Conservation (phyloP, 1,284 basidiomycete genomes). For the Malassezia restricta region DNA sequence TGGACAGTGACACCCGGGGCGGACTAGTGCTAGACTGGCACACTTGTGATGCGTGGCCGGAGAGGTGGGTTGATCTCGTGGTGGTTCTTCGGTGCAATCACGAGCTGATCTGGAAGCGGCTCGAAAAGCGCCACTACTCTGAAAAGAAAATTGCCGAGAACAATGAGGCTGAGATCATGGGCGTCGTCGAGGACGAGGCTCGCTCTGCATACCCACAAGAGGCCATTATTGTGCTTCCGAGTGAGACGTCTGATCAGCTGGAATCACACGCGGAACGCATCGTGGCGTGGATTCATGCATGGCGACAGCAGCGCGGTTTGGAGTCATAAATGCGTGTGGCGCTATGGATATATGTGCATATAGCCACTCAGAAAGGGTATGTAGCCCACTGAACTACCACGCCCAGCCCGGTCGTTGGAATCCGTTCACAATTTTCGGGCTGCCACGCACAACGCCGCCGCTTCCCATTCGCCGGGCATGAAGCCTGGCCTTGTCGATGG, state of each 20-base stretch:
- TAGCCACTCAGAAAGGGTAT: neutral
- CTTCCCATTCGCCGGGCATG: constrained; percentile 66
- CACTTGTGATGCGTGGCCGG: constrained; percentile 84
- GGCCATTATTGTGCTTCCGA: constrained; percentile 73
- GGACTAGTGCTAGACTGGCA: constrained; percentile 95
- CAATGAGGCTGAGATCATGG: constrained; percentile 97
- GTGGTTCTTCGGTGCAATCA: constrained; percentile 86
- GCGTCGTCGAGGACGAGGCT: constrained; percentile 78
- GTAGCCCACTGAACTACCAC: constrained; percentile 19
- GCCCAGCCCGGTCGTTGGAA: constrained; percentile 40
- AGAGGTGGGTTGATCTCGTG: constrained; percentile 93
- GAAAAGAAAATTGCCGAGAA: constrained; percentile 95
- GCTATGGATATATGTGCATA: neutral
- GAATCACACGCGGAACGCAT: constrained; percentile 76
- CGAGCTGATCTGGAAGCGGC: constrained; percentile 71
- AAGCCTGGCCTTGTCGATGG: constrained; percentile 58
- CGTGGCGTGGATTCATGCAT: constrained; percentile 68
- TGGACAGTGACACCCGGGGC: constrained; percentile 27
- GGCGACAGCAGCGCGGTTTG: constrained; percentile 54
- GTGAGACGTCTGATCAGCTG: constrained; percentile 67
- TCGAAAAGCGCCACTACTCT: constrained; percentile 79
- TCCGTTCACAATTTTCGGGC: constrained; percentile 29
- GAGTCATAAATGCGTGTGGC: neutral
- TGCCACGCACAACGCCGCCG: constrained; percentile 30
- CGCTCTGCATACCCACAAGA: constrained; percentile 68